Evolutionary conservation across 345 rosid species (phyloP), one percentile per base, ranked within the genome.

Genomic region (Acer yangbiense): DNA sequence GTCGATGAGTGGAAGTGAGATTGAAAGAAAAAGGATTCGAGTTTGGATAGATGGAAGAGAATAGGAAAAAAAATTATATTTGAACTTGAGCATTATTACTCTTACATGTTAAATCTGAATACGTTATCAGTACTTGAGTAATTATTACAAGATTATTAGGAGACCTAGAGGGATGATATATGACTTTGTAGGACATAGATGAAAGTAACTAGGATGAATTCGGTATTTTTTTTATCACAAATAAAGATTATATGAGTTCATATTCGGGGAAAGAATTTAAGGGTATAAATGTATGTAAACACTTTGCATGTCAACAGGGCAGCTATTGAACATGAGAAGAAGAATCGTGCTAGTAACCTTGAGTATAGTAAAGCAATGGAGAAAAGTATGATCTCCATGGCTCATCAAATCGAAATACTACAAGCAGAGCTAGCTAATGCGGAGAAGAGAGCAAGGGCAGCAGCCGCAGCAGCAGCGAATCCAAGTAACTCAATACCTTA

Each of bases 281-380:
- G 32, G 62, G 35, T 1, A 12, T 60, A 35, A 35, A 35, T 35
- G 39, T 35, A 35, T 35, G 39, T 35, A 35, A 35, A 35, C 39
- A 35, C 46, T 43, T 43, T 68, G 3, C 5, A 44, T 82, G 75
- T 73, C 44, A 70, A 35, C 80, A 95, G 97, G 79, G 84, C 90
- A 77, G 97, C 97, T 58, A 78, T 93, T 79, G 95, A 90, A 78
- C 61, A 13, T 62, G 98, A 93, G 93, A 92, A 90, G 90, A 91
- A 86, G 90, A 88, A 90, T 3, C 79, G 72, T 25, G 89, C 85
- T 5, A 87, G 88, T 73, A 92, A 95, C 65, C 88, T 87, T 65
- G 92, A 88, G 84, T 93, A 92, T 35, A 81, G 83, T 39, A 83
- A 83, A 23, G 82, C 82, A 44, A 86, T 93, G 97, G 91, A 90